phyloP scores from a whole-genome alignment of 306 rosid genomes.

The Biancaea sappan region DNA sequence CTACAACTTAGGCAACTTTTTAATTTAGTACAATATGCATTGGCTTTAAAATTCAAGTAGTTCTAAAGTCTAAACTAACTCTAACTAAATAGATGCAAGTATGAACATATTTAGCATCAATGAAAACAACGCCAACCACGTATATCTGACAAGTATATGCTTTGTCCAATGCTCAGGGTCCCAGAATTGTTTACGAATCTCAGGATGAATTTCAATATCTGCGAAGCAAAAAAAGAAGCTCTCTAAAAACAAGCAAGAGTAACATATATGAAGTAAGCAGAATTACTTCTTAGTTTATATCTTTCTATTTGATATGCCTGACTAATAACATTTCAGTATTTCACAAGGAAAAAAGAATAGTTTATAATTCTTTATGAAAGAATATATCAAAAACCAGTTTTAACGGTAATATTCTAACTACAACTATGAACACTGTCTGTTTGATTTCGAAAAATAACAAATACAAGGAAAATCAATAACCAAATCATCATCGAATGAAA shows the following conservation, averaged over 20 bases:
- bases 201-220: conserved; percentile 70
- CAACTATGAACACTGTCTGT: neutral
- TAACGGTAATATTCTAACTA: neutral
- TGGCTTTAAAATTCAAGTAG: neutral
- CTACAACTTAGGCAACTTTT: neutral
- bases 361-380: conserved; percentile 10
- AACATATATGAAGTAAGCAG: neutral
- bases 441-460: neutral
- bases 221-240: conserved; percentile 31
- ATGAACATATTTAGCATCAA: conserved; percentile 4
- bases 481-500: neutral
- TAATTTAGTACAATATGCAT: too few relatives aligned
- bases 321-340: neutral
- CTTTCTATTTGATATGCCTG: neutral
- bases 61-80: neutral
- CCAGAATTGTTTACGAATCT: conserved; percentile 79
- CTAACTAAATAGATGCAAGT: neutral
- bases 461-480: neutral
- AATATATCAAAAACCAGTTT: conserved; percentile 9
- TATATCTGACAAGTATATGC: conserved; percentile 78
- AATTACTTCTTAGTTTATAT: neutral
- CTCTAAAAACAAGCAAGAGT: neutral
- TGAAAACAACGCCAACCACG: conserved; percentile 62
- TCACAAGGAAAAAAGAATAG: too few relatives aligned
- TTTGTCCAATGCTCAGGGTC: conserved; percentile 87